Evolutionary conservation across 208 protist genomes (phyloP).

Genomic region (Polymyxa betae): DNA sequence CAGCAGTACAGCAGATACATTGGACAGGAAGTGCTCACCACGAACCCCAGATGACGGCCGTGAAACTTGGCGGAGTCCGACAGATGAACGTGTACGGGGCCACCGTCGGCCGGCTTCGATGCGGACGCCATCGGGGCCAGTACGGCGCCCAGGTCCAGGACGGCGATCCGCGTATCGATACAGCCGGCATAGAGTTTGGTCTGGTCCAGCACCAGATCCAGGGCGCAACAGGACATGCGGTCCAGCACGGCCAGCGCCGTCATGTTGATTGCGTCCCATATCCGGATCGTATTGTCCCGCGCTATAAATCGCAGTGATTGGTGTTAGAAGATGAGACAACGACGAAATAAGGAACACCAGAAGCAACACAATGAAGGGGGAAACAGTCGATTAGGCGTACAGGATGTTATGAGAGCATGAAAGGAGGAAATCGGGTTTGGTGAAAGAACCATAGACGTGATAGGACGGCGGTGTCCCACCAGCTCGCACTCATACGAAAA

Average conservation of each 20-base stretch:
- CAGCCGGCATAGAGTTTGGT: background rate
- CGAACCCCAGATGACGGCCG: background rate
- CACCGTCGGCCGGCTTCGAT: slow-evolving; percentile 25
- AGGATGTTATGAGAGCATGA: background rate
- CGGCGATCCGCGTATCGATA: background rate
- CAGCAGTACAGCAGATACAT: background rate
- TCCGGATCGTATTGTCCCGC: slow-evolving; percentile 45
- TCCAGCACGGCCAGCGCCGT: background rate
- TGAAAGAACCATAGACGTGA: slow-evolving; percentile 22
- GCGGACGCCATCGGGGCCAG: background rate
- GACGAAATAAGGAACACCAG: background rate
- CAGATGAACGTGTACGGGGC: too few relatives aligned
- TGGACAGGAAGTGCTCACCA: background rate
- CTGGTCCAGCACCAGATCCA: background rate
- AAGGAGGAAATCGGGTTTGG: background rate
- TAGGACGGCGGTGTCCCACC: slow-evolving; percentile 1
- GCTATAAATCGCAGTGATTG: background rate
- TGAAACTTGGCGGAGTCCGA: background rate
- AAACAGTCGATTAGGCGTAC: background rate
- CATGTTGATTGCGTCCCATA: slow-evolving; percentile 20
- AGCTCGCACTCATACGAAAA: slow-evolving; percentile 47
- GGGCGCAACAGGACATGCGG: background rate
- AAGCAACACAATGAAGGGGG: background rate
- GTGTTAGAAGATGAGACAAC: background rate
- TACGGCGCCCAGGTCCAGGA: background rate